phyloP scores from a whole-genome alignment of 176 grass and related monocot genomes.

The Carex scoparia region DNA sequence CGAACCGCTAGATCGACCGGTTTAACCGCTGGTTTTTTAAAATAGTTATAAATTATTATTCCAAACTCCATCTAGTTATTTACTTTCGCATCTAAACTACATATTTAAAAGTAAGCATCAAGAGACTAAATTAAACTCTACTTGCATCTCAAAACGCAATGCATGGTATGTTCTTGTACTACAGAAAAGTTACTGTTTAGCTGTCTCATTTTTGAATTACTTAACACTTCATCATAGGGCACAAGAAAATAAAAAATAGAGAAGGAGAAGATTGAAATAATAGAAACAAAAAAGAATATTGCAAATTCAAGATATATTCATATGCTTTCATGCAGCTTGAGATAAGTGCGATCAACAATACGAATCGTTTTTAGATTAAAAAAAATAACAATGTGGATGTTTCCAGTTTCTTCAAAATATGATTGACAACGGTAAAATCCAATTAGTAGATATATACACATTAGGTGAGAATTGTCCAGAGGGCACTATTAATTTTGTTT shows the following conservation, averaged over 20 bases:
- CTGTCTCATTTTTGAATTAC: neutral
- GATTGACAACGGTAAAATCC: neutral
- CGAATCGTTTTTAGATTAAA: neutral
- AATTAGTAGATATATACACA: neutral
- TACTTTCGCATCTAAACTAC: too few species aligned
- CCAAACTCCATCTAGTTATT: too few species aligned
- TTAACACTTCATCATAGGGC: neutral
- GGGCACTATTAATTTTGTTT: too few species aligned
- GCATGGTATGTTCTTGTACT: neutral
- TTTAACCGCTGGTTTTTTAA: too few species aligned
- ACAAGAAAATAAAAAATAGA: neutral
- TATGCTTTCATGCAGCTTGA: neutral
- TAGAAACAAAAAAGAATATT: neutral
- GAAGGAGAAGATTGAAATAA: neutral
- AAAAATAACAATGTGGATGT: neutral
- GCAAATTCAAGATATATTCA: neutral
- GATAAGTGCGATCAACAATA: neutral
- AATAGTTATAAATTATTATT: too few species aligned
- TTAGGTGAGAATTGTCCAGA: too few species aligned
- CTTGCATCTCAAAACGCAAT: neutral
- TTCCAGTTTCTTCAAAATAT: neutral
- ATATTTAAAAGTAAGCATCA: neutral
- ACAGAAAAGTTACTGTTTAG: neutral
- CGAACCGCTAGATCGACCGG: too few species aligned
- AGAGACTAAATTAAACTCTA: neutral